Percentiles rank a stretch among this genome's conserved stretches.
phyloP scores from a whole-genome alignment of 2,329 filamentous ascomycete genomes.

The Teratosphaeria gauchensis region DNA sequence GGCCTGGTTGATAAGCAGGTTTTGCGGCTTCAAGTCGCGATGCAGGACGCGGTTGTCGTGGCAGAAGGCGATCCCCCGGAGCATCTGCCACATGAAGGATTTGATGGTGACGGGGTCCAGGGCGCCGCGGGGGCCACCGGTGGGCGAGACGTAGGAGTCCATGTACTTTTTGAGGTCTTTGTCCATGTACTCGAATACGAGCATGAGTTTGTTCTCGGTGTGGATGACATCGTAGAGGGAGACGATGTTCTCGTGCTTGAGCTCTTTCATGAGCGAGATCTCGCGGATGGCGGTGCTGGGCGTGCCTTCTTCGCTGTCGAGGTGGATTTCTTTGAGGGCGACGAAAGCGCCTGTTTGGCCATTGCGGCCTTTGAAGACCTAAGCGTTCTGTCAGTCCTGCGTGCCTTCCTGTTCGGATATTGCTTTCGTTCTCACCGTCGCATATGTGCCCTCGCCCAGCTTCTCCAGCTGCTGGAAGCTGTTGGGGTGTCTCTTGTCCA shows the following conservation, averaged over 20 bases:
- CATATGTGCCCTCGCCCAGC: slow-evolving; percentile 97
- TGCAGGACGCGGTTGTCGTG: slow-evolving; percentile 95
- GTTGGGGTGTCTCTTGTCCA: slow-evolving; percentile 92
- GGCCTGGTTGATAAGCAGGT: slow-evolving; percentile 87
- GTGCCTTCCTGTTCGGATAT: not conserved
- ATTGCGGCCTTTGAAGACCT: slow-evolving; percentile 98
- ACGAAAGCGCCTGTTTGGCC: slow-evolving; percentile 94
- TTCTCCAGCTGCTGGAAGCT: slow-evolving; percentile 99
- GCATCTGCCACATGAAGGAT: slow-evolving; percentile 97
- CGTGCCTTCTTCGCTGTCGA: slow-evolving; percentile 96
- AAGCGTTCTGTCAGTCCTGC: slow-evolving; percentile 1
- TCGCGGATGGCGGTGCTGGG: slow-evolving; percentile 95
- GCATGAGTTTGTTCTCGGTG: slow-evolving; percentile 99
- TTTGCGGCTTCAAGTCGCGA: slow-evolving; percentile 91
- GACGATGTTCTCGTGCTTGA: slow-evolving; percentile 98
- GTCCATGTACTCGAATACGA: slow-evolving; percentile 99
- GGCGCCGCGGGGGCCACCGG: slow-evolving; percentile 76
- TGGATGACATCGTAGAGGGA: slow-evolving; percentile 97
- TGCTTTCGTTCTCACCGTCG: slow-evolving; percentile 56
- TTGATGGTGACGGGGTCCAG: slow-evolving; percentile 88
- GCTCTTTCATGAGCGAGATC: slow-evolving; percentile 98
- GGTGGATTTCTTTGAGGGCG: slow-evolving; percentile 95
- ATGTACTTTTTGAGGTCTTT: slow-evolving; percentile 98
- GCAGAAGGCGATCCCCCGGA: slow-evolving; percentile 93
- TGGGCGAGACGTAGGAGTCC: slow-evolving; percentile 49